A percentile compares a stretch with the other conserved stretches of the same genome.
Evolutionary conservation across 768 basidiomycete genomes (phyloP).

Genomic region (Leccinum sublutescens): DNA sequence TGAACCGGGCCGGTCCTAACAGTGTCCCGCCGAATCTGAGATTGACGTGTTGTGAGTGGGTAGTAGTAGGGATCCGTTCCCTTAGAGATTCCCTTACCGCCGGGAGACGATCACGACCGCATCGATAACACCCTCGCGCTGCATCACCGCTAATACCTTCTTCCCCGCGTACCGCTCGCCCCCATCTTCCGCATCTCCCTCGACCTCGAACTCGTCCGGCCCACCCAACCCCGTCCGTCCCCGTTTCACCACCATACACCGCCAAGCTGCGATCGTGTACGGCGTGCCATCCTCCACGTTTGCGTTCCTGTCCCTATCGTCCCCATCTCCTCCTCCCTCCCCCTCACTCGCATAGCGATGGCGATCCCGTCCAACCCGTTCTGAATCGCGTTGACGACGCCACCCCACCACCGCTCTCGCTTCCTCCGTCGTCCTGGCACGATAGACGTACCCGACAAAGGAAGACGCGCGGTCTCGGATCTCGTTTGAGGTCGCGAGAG

Average conservation of each 20-base stretch:
- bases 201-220: slow-evolving; percentile 73
- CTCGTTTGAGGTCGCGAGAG: slow-evolving; percentile 59
- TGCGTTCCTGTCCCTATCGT: background rate
- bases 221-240: slow-evolving; percentile 66
- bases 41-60: background rate
- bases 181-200: slow-evolving; percentile 66
- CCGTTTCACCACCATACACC: slow-evolving; percentile 68
- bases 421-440: slow-evolving; percentile 49
- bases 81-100: slow-evolving; percentile 43
- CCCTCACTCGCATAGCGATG: background rate
- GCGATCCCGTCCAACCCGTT: background rate
- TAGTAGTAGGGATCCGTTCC: background rate
- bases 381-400: background rate
- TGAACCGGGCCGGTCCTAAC: slow-evolving; percentile 73
- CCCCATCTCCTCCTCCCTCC: background rate
- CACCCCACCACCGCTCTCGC: slow-evolving; percentile 42
- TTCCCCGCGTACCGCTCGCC: slow-evolving; percentile 73
- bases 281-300: slow-evolving; percentile 18
- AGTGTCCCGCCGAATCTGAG: slow-evolving; percentile 78
- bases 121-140: slow-evolving; percentile 66
- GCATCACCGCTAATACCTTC: slow-evolving; percentile 65
- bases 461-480: slow-evolving; percentile 72
- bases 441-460: slow-evolving; percentile 65
- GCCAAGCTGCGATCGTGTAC: slow-evolving; percentile 77
- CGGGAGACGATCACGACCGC: slow-evolving; percentile 78